Evolutionary conservation across 805 yeast species (phyloP).

Genomic region (Zygoascus bituminiphila): DNA sequence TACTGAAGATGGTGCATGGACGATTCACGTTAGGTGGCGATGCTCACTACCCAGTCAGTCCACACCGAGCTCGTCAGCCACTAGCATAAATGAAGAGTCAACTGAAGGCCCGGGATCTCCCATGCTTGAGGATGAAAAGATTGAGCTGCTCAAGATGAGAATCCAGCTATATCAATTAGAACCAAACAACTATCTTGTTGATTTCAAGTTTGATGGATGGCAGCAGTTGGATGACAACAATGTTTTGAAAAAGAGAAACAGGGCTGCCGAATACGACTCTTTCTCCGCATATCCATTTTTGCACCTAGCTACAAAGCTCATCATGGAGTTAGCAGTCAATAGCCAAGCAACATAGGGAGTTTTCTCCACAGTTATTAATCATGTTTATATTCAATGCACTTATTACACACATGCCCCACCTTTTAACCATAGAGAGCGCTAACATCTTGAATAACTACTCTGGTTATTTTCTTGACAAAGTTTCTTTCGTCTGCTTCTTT

Average conservation of each 20-base stretch:
- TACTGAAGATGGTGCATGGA: constrained; percentile 91
- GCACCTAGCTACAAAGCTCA: constrained; percentile 83
- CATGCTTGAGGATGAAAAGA: constrained; percentile 14
- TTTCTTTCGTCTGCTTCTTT: constrained; percentile 21
- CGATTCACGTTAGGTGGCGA: constrained; percentile 90
- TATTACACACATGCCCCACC: too few species aligned
- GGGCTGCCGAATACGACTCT: constrained; percentile 57
- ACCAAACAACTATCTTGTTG: constrained; percentile 91
- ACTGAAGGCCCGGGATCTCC: constrained; percentile 8
- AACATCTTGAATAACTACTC: constrained; percentile 16
- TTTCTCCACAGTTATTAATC: too few species aligned
- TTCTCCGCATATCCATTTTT: constrained; percentile 92
- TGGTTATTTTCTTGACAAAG: constrained; percentile 19
- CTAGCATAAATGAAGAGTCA: neutral
- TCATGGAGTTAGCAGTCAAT: constrained; percentile 95
- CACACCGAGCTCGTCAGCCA: neutral
- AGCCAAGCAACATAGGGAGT: constrained; percentile 47
- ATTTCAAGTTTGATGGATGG: constrained; percentile 98
- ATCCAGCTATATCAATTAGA: constrained; percentile 93
- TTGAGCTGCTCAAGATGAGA: constrained; percentile 88
- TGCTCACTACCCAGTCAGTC: constrained; percentile 31
- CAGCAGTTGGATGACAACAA: constrained; percentile 36
- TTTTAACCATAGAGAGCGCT: constrained; percentile 12
- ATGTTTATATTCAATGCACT: too few species aligned
- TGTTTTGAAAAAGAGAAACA: constrained; percentile 10